These are phyloP conservation scores for Meyerozyma elateridarum DNA, from an alignment of 1,139 yeast species.

Conservation along the genomic window DNA sequence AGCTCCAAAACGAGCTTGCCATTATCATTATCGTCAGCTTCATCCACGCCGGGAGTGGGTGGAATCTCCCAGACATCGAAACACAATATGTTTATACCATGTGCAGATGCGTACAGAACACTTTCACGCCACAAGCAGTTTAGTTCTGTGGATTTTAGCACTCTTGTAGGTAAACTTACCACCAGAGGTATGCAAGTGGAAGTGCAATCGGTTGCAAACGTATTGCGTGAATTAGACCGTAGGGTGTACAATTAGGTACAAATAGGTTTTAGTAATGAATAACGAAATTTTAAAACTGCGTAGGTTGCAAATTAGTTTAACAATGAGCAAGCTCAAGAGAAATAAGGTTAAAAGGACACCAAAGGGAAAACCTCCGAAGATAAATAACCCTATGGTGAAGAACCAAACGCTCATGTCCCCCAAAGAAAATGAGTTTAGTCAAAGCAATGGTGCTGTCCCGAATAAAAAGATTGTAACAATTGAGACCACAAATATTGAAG, in stretches of 20 bases:
- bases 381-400: too few relatives aligned
- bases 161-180: constrained; percentile 68
- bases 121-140: constrained; percentile 76
- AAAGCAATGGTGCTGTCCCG: too few relatives aligned
- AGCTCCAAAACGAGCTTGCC: constrained; percentile 13
- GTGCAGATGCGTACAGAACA: constrained; percentile 85
- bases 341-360: too few relatives aligned
- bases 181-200: constrained; percentile 88
- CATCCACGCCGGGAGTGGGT: constrained; percentile 14
- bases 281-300: too few relatives aligned
- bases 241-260: constrained; percentile 50
- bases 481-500: constrained; percentile 2
- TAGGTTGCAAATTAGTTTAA: too few relatives aligned
- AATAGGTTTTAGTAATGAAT: too few relatives aligned
- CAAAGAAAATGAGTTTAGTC: too few relatives aligned
- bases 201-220: constrained; percentile 80
- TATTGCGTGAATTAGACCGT: constrained; percentile 72
- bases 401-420: too few relatives aligned
- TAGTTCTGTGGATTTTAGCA: constrained; percentile 64
- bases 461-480: too few relatives aligned
- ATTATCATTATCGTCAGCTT: constrained; percentile 1
- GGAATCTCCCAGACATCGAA: constrained; percentile 11
- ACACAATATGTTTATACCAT: constrained; percentile 61
- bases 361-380: too few relatives aligned
- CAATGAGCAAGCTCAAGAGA: too few relatives aligned